Evolutionary conservation across 495 filamentous ascomycete genomes (phyloP).

Genomic region (Penicillium nucicola): DNA sequence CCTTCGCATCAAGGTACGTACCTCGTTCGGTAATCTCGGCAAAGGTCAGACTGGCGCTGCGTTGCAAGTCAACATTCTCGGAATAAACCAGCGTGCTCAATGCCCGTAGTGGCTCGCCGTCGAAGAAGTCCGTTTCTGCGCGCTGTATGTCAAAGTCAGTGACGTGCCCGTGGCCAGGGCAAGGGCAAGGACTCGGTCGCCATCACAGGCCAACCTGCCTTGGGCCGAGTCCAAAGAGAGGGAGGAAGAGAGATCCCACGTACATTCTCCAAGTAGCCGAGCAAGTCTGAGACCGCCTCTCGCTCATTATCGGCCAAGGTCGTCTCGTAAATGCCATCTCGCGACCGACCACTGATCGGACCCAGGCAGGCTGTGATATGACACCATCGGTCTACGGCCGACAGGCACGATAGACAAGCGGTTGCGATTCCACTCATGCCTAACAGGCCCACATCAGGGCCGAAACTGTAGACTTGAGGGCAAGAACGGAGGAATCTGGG

Average conservation of each 20-base stretch:
- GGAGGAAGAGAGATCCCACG: constrained; percentile 20
- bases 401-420: constrained; percentile 44
- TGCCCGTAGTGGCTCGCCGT: constrained; percentile 91
- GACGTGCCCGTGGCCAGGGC: constrained; percentile 6
- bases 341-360: constrained; percentile 66
- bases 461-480: not conserved
- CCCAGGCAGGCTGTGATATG: constrained; percentile 47
- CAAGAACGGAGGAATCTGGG: too few species aligned
- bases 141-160: constrained; percentile 54
- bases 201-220: too few species aligned
- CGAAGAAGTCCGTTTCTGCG: constrained; percentile 95
- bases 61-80: constrained; percentile 96
- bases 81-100: constrained; percentile 96
- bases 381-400: constrained; percentile 46
- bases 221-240: not conserved
- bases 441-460: constrained; percentile 33
- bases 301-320: constrained; percentile 94
- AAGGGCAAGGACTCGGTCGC: not conserved
- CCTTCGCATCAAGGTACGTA: constrained; percentile 39
- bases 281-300: constrained; percentile 92
- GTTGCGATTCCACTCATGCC: constrained; percentile 43
- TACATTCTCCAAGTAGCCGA: constrained; percentile 96
- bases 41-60: constrained; percentile 97
- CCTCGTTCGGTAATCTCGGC: constrained; percentile 98
- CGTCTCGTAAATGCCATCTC: constrained; percentile 92